Conservation (phyloP, 2,329 filamentous ascomycete genomes). For the Ophiostoma perfectum region DNA sequence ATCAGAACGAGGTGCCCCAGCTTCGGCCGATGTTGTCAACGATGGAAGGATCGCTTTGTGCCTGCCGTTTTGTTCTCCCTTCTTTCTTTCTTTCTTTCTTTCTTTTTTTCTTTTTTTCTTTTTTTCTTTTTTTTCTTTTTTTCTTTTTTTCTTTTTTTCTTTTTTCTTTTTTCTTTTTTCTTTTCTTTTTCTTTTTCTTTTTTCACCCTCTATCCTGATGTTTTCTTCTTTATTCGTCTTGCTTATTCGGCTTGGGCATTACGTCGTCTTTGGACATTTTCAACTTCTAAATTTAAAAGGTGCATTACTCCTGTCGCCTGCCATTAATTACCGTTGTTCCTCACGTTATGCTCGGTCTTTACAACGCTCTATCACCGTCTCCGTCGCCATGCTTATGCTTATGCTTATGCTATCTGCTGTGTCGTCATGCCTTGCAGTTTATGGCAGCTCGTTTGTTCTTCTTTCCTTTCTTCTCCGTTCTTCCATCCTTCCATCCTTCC, state of each 20-base stretch:
- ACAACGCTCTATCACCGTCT: background rate
- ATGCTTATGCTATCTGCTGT: background rate
- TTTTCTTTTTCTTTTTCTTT: background rate
- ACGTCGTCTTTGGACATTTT: background rate
- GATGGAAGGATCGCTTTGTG: background rate
- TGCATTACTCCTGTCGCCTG: slow-evolving; percentile 2
- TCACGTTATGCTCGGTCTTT: background rate
- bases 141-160: too few species aligned
- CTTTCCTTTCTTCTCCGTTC: too few species aligned
- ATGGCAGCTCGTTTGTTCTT: background rate
- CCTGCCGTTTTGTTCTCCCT: slow-evolving; percentile 2
- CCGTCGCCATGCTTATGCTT: background rate
- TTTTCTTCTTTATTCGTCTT: too few species aligned
- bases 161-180: background rate
- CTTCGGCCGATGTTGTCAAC: too few species aligned
- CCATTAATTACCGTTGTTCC: slow-evolving; percentile 7
- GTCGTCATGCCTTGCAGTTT: too few species aligned
- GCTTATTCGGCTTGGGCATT: too few species aligned
- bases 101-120: background rate
- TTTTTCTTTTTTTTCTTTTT: background rate
- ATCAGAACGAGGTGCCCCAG: too few species aligned
- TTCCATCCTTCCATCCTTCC: background rate
- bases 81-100: background rate
- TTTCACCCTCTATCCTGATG: background rate
- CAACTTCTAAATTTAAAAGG: background rate